Percentiles rank a stretch among this genome's conserved stretches.
These are phyloP conservation scores for Claviceps pazoutovae DNA, from an alignment of 2,329 filamentous ascomycete species.

Conservation along the genomic window DNA sequence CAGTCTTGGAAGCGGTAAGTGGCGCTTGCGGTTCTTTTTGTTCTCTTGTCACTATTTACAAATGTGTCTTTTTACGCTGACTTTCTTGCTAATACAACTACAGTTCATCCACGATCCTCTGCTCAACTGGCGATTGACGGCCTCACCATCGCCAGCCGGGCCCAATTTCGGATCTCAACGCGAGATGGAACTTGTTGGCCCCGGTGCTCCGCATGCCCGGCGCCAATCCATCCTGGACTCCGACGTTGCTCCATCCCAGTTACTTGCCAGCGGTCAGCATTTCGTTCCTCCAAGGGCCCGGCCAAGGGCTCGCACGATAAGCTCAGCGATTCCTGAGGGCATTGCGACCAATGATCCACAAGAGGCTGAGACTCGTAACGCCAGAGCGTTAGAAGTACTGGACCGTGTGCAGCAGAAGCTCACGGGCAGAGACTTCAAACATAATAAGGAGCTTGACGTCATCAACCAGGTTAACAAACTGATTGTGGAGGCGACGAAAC, in stretches of 20 bases:
- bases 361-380: constrained; percentile 76
- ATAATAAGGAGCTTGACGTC: constrained; percentile 69
- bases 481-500: constrained; percentile 85
- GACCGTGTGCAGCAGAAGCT: constrained; percentile 90
- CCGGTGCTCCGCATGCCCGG: constrained; percentile 37
- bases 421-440: constrained; percentile 84
- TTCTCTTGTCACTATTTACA: background rate
- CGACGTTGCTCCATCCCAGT: constrained; percentile 44
- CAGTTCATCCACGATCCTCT: constrained; percentile 99
- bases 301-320: constrained; percentile 45
- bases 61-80: background rate
- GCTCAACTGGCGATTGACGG: constrained; percentile 83
- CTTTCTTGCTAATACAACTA: background rate
- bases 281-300: constrained; percentile 39
- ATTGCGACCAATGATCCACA: constrained; percentile 23
- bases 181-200: constrained; percentile 37
- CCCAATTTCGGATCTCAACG: constrained; percentile 53
- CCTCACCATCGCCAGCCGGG: constrained; percentile 46
- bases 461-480: constrained; percentile 87
- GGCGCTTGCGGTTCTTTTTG: background rate
- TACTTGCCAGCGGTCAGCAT: constrained; percentile 33
- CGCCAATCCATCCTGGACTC: constrained; percentile 57
- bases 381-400: constrained; percentile 80
- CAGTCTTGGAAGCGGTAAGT: constrained; percentile 90
- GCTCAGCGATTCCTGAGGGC: constrained; percentile 28